These are phyloP conservation scores for Westerdykella ornata DNA, from an alignment of 2,329 filamentous ascomycete species.

Conservation along the genomic window DNA sequence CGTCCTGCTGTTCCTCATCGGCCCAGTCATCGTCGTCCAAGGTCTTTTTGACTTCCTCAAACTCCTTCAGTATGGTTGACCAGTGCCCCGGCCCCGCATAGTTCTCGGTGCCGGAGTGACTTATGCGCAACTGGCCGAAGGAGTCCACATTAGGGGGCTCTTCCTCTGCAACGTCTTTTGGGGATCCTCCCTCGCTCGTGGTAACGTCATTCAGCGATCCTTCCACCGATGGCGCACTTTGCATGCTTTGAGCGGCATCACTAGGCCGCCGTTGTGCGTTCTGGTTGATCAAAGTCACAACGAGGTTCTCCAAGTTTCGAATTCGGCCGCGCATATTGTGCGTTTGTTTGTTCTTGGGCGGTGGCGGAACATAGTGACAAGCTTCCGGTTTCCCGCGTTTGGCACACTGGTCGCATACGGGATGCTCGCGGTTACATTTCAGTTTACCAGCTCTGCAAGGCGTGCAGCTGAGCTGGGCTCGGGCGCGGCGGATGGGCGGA, in stretches of 20 bases:
- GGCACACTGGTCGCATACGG: conserved; percentile 25
- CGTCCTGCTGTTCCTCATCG: conserved; percentile 15
- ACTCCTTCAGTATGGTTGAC: conserved; percentile 22
- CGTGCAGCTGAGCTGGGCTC: conserved; percentile 22
- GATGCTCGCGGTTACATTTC: conserved; percentile 25
- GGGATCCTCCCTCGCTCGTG: background rate
- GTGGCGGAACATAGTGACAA: conserved; percentile 23
- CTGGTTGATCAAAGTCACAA: conserved; percentile 25
- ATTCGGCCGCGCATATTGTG: conserved; percentile 28
- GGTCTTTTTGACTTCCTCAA: conserved; percentile 23
- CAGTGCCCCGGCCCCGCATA: conserved; percentile 24
- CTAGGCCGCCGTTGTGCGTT: conserved; percentile 14
- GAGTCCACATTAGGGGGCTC: conserved; percentile 10
- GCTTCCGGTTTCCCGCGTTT: conserved; percentile 18
- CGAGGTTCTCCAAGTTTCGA: conserved; percentile 23
- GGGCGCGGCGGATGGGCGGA: conserved; percentile 17
- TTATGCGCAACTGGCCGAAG: conserved; percentile 17
- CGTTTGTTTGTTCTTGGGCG: conserved; percentile 17
- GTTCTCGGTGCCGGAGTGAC: conserved; percentile 11
- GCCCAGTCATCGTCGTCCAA: conserved; percentile 16
- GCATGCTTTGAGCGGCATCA: background rate
- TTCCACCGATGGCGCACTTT: background rate
- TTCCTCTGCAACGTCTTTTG: background rate
- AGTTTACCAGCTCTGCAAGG: conserved; percentile 26
- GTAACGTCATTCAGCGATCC: background rate